Base-by-base conservation (phyloP, 495 filamentous ascomycete species). In the Darksidea phi region DNA sequence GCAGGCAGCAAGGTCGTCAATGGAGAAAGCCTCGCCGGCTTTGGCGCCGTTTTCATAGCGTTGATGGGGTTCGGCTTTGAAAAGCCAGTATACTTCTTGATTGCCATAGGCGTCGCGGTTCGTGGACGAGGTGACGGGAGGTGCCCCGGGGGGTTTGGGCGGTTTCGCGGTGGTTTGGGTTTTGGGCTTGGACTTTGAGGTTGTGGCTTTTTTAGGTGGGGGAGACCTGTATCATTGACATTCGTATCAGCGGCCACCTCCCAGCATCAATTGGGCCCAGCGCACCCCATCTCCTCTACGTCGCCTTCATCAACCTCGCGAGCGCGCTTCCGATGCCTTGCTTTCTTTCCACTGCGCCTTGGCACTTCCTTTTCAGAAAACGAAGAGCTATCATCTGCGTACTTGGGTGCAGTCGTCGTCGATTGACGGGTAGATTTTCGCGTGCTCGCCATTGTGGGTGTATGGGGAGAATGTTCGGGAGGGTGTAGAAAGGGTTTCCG, bases 31-130 rank as follows among this genome's bases (percentile, higher is more conserved):
- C 10, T 32, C 28, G 28, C 28, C 88, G 37, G 96, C 89, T 68
- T 96, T 88, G 51, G 86, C 78, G 15, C 90, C 90, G 49, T 90
- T 95, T 70, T 94, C 90, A 21, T 91, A 71, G 18, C 94, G 86
- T 24, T 90, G 84, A 67, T 91, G 87, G 1, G 94, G 93, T 74
- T 97, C 93, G 7, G 93, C 91, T 77, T 97, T 97, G 84, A 97
- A 84, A 61, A 97, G 83, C 93, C 92, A 97, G 74, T 90, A 96
- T 23, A 41, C 48, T 23, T 42, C 21, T 50, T 62, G 64, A 17
- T 20, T 24, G 28, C 63, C 61, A 45, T 8, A 24, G 1, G 42
- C 38, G 34, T 61, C 53, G 52, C 54, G 64, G 41, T 61, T 62
- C 12, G 64, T 43, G 24, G 20, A 2, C 28, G 63, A 51, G 17